Evolutionary conservation across 805 yeast species (phyloP), one percentile per base, ranked within the genome.

Genomic region (Candida schatavii): DNA sequence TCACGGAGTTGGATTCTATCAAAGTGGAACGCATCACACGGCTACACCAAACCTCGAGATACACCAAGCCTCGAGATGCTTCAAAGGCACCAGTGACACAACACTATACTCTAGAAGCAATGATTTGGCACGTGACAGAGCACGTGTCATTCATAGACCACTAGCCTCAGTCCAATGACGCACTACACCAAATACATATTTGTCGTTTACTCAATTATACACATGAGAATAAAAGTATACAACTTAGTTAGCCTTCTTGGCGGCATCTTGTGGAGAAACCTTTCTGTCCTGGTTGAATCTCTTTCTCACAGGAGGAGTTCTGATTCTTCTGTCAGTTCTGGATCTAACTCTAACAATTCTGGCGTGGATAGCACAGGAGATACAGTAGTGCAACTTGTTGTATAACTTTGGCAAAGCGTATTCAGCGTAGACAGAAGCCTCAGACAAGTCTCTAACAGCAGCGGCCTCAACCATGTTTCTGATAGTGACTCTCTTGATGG

Each of bases 381-480:
- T 93, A 85, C 99, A 93, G 93, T 93, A 93, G 85, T 91, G 97
- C 75, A 91, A 83, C 83, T 93, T 93, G 88, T 93, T 87, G 95
- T 91, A 93, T 71, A 93, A 85, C 85, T 93, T 93, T 79, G 99
- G 99, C 67, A 93, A 80, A 69, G 96, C 98, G 82, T 93, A 93
- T 83, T 93, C 99, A 67, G 87, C 81, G 86, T 93, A 93, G 66
- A 93, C 98, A 49, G 97, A 90, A 66, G 99, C 99, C 80, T 93
- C 99, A 64, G 96, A 87, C 77, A 93, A 82, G 78, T 93, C 99
- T 85, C 99, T 90, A 71, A 93, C 95, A 68, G 99, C 93, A 74
- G 99, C 99, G 63, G 97, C 93, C 83, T 93, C 99, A 66, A 93
- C 99, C 91, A 93, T 93, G 96, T 93, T 93, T 83, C 97, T 88